phyloP scores from a whole-genome alignment of 192 early-diverging fungal species.

The Coemansia sp. region DNA sequence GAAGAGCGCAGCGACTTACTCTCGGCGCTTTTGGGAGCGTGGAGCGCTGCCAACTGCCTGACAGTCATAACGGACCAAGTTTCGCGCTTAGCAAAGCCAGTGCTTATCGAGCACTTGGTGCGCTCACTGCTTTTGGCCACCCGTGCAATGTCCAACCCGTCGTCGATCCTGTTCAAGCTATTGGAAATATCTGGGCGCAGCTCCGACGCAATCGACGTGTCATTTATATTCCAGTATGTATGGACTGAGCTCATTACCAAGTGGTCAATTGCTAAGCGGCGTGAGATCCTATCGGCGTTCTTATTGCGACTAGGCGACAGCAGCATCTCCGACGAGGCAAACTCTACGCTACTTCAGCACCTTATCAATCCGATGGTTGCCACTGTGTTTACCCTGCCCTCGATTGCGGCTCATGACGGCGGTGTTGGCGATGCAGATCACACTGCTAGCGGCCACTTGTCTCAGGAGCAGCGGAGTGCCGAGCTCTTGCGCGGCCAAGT shows the following conservation, averaged over 20 bases:
- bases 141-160: constrained; percentile 29
- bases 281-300: constrained; percentile 58
- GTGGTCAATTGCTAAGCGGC: constrained; percentile 67
- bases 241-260: constrained; percentile 59
- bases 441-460: constrained; percentile 51
- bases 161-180: constrained; percentile 43
- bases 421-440: constrained; percentile 63
- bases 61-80: constrained; percentile 16
- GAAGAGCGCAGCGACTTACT: constrained; percentile 32
- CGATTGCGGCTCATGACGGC: constrained; percentile 63
- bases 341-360: constrained; percentile 73
- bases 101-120: constrained; percentile 36
- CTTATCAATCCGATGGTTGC: constrained; percentile 83
- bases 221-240: constrained; percentile 42
- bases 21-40: constrained; percentile 26
- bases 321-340: constrained; percentile 61
- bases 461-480: constrained; percentile 35
- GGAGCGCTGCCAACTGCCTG: constrained; percentile 19
- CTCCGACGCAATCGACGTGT: constrained; percentile 36
- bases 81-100: constrained; percentile 30
- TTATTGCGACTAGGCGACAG: constrained; percentile 70
- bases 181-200: constrained; percentile 46
- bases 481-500: constrained; percentile 42
- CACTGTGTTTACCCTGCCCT: constrained; percentile 61
- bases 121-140: constrained; percentile 40